phyloP scores from a whole-genome alignment of 352 stramenopile genomes.

The Thraustochytrium sp. region DNA sequence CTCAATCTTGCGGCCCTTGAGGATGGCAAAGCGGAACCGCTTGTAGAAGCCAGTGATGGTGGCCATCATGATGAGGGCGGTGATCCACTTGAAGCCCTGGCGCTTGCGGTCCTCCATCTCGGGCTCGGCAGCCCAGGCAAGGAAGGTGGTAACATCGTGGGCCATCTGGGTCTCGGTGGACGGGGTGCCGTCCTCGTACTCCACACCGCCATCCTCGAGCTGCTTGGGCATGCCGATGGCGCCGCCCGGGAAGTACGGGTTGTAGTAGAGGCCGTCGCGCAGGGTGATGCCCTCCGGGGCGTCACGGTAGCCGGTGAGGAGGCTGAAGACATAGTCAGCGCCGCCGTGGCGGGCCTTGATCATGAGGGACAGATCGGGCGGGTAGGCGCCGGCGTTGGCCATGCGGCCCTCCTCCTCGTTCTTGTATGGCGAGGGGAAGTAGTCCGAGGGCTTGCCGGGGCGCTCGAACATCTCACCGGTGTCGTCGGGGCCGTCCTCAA shows the following conservation, averaged over 20 bases:
- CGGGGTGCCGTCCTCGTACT: constrained; percentile 94
- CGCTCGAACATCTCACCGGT: constrained; percentile 98
- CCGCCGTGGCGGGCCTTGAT: constrained; percentile 90
- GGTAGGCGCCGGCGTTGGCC: constrained; percentile 93
- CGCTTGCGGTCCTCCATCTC: constrained; percentile 97
- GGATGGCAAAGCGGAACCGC: constrained; percentile 90
- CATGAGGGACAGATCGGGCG: constrained; percentile 95
- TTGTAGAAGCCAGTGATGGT: constrained; percentile 96
- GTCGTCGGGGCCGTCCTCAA: constrained; percentile 93
- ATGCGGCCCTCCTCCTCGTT: constrained; percentile 94
- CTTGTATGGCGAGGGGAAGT: constrained; percentile 88
- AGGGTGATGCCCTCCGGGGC: constrained; percentile 71
- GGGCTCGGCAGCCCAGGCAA: constrained; percentile 92
- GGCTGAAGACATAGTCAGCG: constrained; percentile 92
- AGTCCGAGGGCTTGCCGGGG: constrained; percentile 89
- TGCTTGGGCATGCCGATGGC: constrained; percentile 97
- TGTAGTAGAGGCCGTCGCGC: constrained; percentile 87
- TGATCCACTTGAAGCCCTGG: constrained; percentile 85
- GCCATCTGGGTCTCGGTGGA: constrained; percentile 96
- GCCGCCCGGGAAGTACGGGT: constrained; percentile 95
- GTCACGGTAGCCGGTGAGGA: constrained; percentile 95
- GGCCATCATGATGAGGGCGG: constrained; percentile 80
- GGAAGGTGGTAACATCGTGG: constrained; percentile 93
- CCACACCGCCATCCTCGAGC: constrained; percentile 90
- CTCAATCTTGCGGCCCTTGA: constrained; percentile 96